Evolutionary conservation across 257 asterid genomes (phyloP).

Genomic region (Leptodermis oblonga): DNA sequence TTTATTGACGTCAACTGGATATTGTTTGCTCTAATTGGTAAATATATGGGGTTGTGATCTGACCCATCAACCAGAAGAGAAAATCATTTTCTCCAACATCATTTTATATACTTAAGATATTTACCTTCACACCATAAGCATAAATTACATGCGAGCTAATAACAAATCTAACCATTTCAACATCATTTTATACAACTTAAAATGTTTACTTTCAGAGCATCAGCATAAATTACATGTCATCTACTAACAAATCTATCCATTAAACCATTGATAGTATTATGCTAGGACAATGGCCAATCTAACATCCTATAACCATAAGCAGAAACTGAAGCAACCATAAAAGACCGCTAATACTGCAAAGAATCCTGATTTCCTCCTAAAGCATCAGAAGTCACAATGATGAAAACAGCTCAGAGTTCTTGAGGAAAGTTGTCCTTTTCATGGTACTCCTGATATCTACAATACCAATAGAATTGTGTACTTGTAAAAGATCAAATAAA

Average conservation of each 20-base stretch:
- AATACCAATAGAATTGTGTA: neutral
- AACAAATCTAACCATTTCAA: too few species aligned
- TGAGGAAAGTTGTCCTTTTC: neutral
- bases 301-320: neutral
- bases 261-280: neutral
- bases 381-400: neutral
- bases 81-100: too few species aligned
- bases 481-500: neutral
- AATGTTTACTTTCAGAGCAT: neutral
- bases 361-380: neutral
- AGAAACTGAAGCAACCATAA: neutral
- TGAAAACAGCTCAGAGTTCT: neutral
- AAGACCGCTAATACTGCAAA: neutral
- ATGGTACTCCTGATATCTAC: neutral
- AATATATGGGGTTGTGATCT: neutral
- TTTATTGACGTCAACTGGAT: neutral
- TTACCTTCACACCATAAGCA: too few species aligned
- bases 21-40: neutral
- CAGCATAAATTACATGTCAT: neutral
- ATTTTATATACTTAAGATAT: too few species aligned
- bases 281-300: neutral
- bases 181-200: neutral
- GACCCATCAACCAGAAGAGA: neutral
- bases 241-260: neutral
- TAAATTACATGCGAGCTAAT: too few species aligned